phyloP scores from a whole-genome alignment of 208 protist genomes.

The Crithidia expoeki region DNA sequence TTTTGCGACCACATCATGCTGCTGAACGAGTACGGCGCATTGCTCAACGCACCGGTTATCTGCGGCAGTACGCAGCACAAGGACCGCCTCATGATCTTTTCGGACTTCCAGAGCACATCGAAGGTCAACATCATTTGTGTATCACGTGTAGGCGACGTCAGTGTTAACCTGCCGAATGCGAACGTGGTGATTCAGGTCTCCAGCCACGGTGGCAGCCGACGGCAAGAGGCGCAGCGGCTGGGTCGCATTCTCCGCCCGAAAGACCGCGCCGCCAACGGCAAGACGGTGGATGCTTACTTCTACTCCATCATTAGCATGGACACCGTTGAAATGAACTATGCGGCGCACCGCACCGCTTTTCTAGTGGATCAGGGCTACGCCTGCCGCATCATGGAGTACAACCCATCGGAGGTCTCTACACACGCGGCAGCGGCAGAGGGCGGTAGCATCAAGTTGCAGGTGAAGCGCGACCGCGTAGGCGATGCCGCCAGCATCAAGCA shows the following conservation, averaged over 20 bases:
- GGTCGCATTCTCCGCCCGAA: slow-evolving; percentile 96
- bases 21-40: slow-evolving; percentile 93
- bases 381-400: slow-evolving; percentile 82
- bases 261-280: slow-evolving; percentile 71
- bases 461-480: slow-evolving; percentile 43
- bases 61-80: slow-evolving; percentile 93
- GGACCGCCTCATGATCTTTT: slow-evolving; percentile 94
- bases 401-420: slow-evolving; percentile 25
- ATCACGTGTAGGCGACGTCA: slow-evolving; percentile 97
- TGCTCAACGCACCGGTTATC: slow-evolving; percentile 92
- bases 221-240: slow-evolving; percentile 97
- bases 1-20: slow-evolving; percentile 99
- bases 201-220: slow-evolving; percentile 95
- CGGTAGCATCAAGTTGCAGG: slow-evolving; percentile 19
- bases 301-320: slow-evolving; percentile 98
- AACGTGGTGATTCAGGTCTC: slow-evolving; percentile 99
- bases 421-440: neutral
- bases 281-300: slow-evolving; percentile 97
- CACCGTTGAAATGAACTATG: slow-evolving; percentile 97
- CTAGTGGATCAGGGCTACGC: slow-evolving; percentile 96
- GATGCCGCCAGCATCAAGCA: slow-evolving; percentile 81
- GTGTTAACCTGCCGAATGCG: slow-evolving; percentile 98
- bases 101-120: slow-evolving; percentile 92
- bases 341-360: slow-evolving; percentile 97
- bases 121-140: slow-evolving; percentile 97